Conservation (phyloP, 805 yeast species). For the Metschnikowia lochheadii region DNA sequence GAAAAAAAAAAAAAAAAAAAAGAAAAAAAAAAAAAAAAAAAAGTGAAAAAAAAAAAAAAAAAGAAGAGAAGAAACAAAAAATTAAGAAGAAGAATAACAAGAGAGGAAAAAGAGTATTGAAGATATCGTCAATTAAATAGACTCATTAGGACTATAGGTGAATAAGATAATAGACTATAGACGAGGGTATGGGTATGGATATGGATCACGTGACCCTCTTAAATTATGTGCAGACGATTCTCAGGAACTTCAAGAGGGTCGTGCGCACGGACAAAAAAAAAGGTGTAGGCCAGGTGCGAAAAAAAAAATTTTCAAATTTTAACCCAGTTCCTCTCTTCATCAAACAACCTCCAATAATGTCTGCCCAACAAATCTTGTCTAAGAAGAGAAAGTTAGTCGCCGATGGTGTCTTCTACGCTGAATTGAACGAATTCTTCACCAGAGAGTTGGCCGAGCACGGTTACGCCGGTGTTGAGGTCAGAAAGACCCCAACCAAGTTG, state of each 20-base stretch:
- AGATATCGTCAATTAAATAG: too few species aligned
- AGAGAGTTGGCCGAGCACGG: constrained; percentile 99
- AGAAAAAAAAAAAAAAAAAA: too few species aligned
- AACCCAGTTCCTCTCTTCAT: background rate
- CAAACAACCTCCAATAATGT: constrained; percentile 19
- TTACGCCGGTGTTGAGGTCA: constrained; percentile 99
- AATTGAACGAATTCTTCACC: constrained; percentile 99
- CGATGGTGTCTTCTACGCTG: constrained; percentile 99
- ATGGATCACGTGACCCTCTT: background rate
- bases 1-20: too few species aligned
- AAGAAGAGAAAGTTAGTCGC: constrained; percentile 99
- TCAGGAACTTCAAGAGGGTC: background rate
- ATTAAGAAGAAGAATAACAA: too few species aligned
- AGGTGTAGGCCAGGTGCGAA: constrained; percentile 1
- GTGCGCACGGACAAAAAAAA: constrained; percentile 6
- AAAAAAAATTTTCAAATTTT: constrained; percentile 5
- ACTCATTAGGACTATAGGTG: too few species aligned
- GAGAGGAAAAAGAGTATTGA: too few species aligned
- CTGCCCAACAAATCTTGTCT: constrained; percentile 56
- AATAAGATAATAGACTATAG: too few species aligned
- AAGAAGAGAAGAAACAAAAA: too few species aligned
- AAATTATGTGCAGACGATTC: background rate
- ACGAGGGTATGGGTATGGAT: too few species aligned
- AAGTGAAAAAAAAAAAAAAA: too few species aligned
- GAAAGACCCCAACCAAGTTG: constrained; percentile 96